phyloP scores from a whole-genome alignment of 805 yeast genomes.

The Saturnispora gosingensis region DNA sequence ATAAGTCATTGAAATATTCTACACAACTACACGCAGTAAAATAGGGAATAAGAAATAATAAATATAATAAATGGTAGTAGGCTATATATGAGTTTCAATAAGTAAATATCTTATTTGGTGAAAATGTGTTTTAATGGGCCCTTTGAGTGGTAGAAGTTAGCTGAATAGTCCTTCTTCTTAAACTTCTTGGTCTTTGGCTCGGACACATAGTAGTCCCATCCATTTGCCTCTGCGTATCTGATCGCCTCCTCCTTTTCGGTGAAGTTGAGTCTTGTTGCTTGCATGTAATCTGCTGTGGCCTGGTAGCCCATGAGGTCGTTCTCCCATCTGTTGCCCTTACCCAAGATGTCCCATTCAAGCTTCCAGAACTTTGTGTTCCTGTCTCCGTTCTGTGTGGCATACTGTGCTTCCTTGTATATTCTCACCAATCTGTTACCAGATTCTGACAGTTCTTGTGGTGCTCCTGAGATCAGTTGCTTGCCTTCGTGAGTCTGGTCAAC shows the following conservation, averaged over 20 bases:
- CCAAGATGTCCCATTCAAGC: conserved; percentile 74
- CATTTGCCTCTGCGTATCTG: conserved; percentile 70
- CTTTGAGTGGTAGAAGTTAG: conserved; percentile 58
- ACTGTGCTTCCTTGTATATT: conserved; percentile 65
- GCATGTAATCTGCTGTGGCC: conserved; percentile 70
- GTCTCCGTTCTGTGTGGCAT: conserved; percentile 72
- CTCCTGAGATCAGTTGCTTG: conserved; percentile 65
- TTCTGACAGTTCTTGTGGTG: conserved; percentile 55
- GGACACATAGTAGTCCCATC: conserved; percentile 75
- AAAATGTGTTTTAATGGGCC: conserved; percentile 73
- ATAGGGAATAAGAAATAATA: not conserved
- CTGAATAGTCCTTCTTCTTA: conserved; percentile 64
- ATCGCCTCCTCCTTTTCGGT: conserved; percentile 65
- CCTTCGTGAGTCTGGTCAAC: conserved; percentile 16
- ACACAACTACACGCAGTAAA: too few species aligned
- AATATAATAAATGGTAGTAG: conserved; percentile 6
- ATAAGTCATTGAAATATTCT: not conserved
- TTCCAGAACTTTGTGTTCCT: conserved; percentile 54
- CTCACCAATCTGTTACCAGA: conserved; percentile 52
- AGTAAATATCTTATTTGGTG: conserved; percentile 44
- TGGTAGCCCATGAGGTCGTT: conserved; percentile 84
- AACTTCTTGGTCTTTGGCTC: conserved; percentile 72
- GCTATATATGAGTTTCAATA: not conserved
- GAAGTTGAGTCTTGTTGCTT: conserved; percentile 67
- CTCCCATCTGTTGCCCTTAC: conserved; percentile 79